Conservation (phyloP, 257 asterid species). For the Solanum chmielewskii region DNA sequence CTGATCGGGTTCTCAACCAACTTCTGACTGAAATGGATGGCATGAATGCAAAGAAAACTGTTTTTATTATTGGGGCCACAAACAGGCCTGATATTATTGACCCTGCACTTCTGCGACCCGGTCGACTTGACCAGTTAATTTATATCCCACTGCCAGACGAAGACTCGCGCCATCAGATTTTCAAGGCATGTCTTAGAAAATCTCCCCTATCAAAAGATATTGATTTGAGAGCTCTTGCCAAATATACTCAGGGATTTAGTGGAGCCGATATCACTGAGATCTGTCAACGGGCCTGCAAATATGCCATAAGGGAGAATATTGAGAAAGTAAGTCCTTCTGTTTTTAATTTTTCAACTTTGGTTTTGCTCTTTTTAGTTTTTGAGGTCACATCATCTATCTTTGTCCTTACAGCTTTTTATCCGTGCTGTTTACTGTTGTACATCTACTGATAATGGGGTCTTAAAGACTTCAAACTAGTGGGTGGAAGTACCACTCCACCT, state of each 20-base stretch:
- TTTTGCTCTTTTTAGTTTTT: not conserved
- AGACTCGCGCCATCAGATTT: slow-evolving; percentile 43
- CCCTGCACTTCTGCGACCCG: slow-evolving; percentile 51
- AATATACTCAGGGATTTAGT: slow-evolving; percentile 44
- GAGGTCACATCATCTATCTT: not conserved
- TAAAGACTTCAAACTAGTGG: not conserved
- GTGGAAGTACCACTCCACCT: not conserved
- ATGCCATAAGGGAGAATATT: slow-evolving; percentile 50
- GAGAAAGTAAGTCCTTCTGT: slow-evolving; percentile 25
- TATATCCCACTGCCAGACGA: slow-evolving; percentile 56
- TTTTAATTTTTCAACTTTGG: not conserved
- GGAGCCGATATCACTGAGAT: slow-evolving; percentile 53
- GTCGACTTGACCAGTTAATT: slow-evolving; percentile 49
- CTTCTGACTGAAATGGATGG: slow-evolving; percentile 60
- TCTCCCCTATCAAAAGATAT: slow-evolving; percentile 42
- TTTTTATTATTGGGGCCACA: slow-evolving; percentile 52
- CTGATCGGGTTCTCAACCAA: slow-evolving; percentile 50
- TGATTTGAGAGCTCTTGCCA: slow-evolving; percentile 44
- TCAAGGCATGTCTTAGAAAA: slow-evolving; percentile 45
- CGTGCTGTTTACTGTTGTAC: not conserved
- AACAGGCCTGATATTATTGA: slow-evolving; percentile 53
- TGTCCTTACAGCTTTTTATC: not conserved
- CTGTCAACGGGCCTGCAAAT: slow-evolving; percentile 50
- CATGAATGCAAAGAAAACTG: slow-evolving; percentile 50
- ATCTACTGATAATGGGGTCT: not conserved